Evolutionary conservation across 1,139 yeast genomes (phyloP), one percentile per base, ranked within the genome.

Genomic region (Debaryomyces sp.): DNA sequence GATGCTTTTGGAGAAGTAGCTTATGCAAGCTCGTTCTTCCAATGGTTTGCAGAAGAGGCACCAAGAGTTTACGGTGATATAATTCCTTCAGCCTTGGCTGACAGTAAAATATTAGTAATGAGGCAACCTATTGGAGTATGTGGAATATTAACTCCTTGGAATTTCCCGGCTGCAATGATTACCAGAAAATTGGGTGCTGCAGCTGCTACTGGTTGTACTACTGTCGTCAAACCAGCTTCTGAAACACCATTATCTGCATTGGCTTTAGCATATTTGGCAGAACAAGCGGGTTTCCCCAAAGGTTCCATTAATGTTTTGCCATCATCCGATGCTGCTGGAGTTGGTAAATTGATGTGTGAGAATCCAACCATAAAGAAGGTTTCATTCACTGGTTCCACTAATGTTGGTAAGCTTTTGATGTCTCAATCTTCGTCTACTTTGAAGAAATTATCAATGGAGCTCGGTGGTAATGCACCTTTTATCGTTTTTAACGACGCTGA

Each of bases 391-490:
- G 97, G 98, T 3, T 89, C 96, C 6, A 92, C 97, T 12, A 73
- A 74, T 41, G 90, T 90, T 15, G 96, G 97, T 45, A 85, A 87
- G 67, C 66, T 89, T 43, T 77, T 91, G 58, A 87, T 89, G 95
- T 64, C 73, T 42, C 96, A 89, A 67, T 78, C 91, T 7, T 73
- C 96, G 1, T 73, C 85, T 3, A 86, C 96, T 7, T 75, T 91
- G 62, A 92, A 92, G 69, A 91, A 91, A 64, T 73, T 89, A 38
- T 87, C 96, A 0, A 80, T 92, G 63, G 97, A 92, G 69, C 75
- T 91, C 46, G 98, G 98, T 41, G 98, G 97, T 38, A 92, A 91
- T 65, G 96, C 97, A 4, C 97, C 97, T 15, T 84, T 90, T 56
- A 85, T 91, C 53, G 91, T 90, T 9, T 90, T 90, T 68, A 87